These are phyloP conservation scores for Dryas octopetala DNA, from an alignment of 306 rosid genomes.

Conservation along the genomic window DNA sequence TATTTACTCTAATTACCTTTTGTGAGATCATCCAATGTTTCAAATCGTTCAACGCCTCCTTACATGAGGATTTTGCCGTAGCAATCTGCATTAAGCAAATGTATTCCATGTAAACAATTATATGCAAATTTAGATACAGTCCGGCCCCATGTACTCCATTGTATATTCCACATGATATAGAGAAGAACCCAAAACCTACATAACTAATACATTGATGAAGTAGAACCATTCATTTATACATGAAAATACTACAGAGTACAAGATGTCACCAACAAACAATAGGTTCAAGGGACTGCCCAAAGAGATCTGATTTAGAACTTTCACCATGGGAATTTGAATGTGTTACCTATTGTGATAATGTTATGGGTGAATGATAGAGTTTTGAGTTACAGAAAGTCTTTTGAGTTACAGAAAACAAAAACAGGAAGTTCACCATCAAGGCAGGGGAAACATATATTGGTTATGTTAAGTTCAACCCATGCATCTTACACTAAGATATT, in stretches of 20 bases:
- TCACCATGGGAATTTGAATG: not conserved
- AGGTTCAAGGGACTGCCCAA: not conserved
- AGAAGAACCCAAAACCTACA: not conserved
- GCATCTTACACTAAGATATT: too few species aligned
- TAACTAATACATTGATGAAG: not conserved
- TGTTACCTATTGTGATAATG: not conserved
- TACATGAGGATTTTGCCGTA: slow-evolving; percentile 53
- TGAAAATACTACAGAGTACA: not conserved
- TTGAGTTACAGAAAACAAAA: not conserved
- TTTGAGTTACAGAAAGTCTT: too few species aligned
- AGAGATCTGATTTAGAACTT: not conserved
- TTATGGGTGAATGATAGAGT: not conserved
- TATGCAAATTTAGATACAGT: too few species aligned
- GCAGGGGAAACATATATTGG: not conserved
- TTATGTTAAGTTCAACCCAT: too few species aligned
- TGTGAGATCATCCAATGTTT: slow-evolving; percentile 71
- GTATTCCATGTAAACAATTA: not conserved
- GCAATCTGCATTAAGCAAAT: slow-evolving; percentile 48
- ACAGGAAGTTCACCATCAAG: not conserved
- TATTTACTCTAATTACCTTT: slow-evolving; percentile 38
- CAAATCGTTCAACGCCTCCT: slow-evolving; percentile 59
- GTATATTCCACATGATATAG: not conserved
- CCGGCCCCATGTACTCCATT: too few species aligned
- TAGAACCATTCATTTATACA: not conserved
- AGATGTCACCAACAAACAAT: not conserved